A percentile compares a stretch with the other conserved stretches of the same genome.
phyloP scores from a whole-genome alignment of 805 yeast genomes.

The Wickerhamiella alocasiicola region DNA sequence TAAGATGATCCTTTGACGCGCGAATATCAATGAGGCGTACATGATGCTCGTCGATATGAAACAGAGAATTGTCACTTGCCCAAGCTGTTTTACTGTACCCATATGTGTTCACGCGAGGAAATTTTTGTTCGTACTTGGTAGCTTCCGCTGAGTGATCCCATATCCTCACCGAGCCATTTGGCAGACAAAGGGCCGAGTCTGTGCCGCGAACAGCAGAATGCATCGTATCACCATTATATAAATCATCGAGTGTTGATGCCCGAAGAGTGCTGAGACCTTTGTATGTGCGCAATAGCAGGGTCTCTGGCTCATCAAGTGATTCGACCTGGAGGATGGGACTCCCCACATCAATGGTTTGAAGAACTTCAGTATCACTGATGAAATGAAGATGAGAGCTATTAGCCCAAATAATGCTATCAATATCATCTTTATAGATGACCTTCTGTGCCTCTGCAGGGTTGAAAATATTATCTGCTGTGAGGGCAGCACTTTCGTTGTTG shows the following conservation, averaged over 20 bases:
- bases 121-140: background rate
- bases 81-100: background rate
- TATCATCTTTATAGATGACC: constrained; percentile 1
- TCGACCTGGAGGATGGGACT: constrained; percentile 17
- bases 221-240: constrained; percentile 17
- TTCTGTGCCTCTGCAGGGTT: constrained; percentile 15
- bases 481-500: background rate
- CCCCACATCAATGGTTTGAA: constrained; percentile 11
- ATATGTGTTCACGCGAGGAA: constrained; percentile 1
- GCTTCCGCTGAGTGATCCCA: background rate
- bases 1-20: background rate
- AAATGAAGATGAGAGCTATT: constrained; percentile 13
- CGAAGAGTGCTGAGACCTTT: constrained; percentile 11
- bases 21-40: background rate
- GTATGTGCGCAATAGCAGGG: background rate
- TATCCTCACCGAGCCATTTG: background rate
- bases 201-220: constrained; percentile 1
- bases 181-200: background rate
- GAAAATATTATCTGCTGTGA: constrained; percentile 1
- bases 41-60: background rate
- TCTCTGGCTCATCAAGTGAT: background rate
- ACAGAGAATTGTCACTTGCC: constrained; percentile 1
- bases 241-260: background rate
- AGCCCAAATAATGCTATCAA: constrained; percentile 11
- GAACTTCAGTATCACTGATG: background rate